These are phyloP conservation scores for Globisporangium solare DNA, from an alignment of 352 stramenopile genomes.

Conservation along the genomic window DNA sequence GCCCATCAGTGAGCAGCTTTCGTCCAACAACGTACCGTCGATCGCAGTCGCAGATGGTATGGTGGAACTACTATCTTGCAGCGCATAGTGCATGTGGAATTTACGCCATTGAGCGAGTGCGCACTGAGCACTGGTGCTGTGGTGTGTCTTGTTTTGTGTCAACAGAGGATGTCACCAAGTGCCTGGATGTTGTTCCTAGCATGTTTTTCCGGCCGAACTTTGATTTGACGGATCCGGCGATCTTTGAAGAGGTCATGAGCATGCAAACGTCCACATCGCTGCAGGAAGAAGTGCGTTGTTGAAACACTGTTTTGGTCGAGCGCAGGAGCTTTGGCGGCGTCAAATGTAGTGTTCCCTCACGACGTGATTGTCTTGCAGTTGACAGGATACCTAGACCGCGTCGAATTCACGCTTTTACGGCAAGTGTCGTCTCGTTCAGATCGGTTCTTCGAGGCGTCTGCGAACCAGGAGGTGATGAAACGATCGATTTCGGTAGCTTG, in stretches of 20 bases:
- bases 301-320: neutral
- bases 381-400: slow-evolving; percentile 74
- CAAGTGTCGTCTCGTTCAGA: slow-evolving; percentile 83
- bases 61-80: neutral
- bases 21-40: slow-evolving; percentile 77
- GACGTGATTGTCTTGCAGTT: slow-evolving; percentile 25
- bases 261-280: slow-evolving; percentile 49
- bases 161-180: slow-evolving; percentile 79
- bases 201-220: slow-evolving; percentile 80
- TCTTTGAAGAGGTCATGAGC: slow-evolving; percentile 80
- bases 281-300: slow-evolving; percentile 56
- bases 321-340: too few relatives aligned
- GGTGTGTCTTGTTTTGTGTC: neutral
- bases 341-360: neutral
- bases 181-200: slow-evolving; percentile 64
- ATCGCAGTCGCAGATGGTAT: slow-evolving; percentile 73
- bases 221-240: slow-evolving; percentile 67
- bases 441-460: slow-evolving; percentile 80
- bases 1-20: slow-evolving; percentile 77
- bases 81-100: slow-evolving; percentile 1
- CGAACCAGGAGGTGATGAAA: slow-evolving; percentile 85
- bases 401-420: slow-evolving; percentile 81
- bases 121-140: slow-evolving; percentile 1
- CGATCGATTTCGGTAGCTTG: slow-evolving; percentile 73
- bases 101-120: neutral